Conservation (phyloP, 176 grass and related monocot species). For the Musa itinerans region DNA sequence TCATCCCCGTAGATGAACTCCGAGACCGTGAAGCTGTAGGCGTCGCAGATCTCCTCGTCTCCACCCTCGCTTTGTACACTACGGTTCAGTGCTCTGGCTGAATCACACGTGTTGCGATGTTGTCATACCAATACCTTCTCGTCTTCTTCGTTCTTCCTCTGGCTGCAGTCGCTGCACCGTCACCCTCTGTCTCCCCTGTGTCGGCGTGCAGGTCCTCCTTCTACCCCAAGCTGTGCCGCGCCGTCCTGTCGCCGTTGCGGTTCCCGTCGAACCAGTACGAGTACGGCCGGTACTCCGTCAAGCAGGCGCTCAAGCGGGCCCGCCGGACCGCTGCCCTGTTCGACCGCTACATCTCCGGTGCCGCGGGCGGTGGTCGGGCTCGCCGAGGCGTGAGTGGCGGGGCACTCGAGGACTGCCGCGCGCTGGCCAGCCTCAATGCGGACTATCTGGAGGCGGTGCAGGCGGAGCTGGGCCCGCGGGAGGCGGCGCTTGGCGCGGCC, state of each 20-base stretch:
- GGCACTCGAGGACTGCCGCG: slow-evolving; percentile 7
- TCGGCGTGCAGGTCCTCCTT: slow-evolving; percentile 4
- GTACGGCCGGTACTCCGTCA: not conserved
- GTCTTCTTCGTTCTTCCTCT: not conserved
- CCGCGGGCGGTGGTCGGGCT: not conserved
- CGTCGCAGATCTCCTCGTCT: slow-evolving; percentile 3
- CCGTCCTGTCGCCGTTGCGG: not conserved
- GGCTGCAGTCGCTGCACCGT: not conserved
- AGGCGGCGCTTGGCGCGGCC: not conserved
- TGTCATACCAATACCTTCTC: not conserved
- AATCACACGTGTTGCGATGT: not conserved
- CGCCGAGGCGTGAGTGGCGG: not conserved
- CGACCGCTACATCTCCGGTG: not conserved
- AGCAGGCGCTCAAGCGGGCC: not conserved
- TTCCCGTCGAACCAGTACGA: not conserved
- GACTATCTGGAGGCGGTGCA: slow-evolving; percentile 3
- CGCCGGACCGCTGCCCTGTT: not conserved
- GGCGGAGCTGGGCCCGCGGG: not conserved
- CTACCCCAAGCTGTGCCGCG: not conserved
- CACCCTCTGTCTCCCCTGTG: not conserved
- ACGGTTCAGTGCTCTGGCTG: not conserved
- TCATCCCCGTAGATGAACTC: slow-evolving; percentile 23
- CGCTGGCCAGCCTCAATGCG: not conserved
- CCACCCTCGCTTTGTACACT: not conserved
- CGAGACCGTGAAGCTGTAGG: slow-evolving; percentile 25